These are phyloP conservation scores for Botrytis porri DNA, from an alignment of 2,329 filamentous ascomycete species.

Conservation along the genomic window DNA sequence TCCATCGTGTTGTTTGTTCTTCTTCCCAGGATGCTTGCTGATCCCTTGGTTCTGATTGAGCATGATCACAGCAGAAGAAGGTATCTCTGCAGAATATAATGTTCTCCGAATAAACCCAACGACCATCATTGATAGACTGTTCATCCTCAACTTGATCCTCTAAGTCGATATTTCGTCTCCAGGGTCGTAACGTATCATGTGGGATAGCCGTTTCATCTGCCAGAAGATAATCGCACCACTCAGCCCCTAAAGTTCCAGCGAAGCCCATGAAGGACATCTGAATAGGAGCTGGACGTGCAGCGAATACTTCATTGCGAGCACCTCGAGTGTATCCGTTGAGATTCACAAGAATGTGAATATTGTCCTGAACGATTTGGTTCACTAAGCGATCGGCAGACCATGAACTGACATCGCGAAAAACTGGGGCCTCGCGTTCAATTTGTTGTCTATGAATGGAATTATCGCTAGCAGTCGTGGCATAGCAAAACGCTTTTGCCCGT, in stretches of 20 bases:
- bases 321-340: slow-evolving; percentile 97
- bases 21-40: slow-evolving; percentile 72
- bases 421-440: slow-evolving; percentile 87
- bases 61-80: slow-evolving; percentile 97
- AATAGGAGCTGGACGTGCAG: slow-evolving; percentile 87
- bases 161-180: slow-evolving; percentile 70
- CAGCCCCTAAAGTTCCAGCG: slow-evolving; percentile 88
- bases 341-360: slow-evolving; percentile 92
- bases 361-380: slow-evolving; percentile 79
- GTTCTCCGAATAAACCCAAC: slow-evolving; percentile 96
- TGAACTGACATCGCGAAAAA: slow-evolving; percentile 82
- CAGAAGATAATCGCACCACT: slow-evolving; percentile 98
- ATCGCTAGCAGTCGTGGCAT: slow-evolving; percentile 91
- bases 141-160: slow-evolving; percentile 68
- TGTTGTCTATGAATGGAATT: slow-evolving; percentile 84
- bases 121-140: slow-evolving; percentile 57
- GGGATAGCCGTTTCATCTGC: slow-evolving; percentile 88
- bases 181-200: slow-evolving; percentile 73
- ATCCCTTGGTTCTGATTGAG: slow-evolving; percentile 79
- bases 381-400: slow-evolving; percentile 86
- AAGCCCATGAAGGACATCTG: slow-evolving; percentile 99
- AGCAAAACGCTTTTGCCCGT: slow-evolving; percentile 83
- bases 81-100: slow-evolving; percentile 92
- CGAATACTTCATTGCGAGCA: slow-evolving; percentile 96
- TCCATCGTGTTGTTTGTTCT: slow-evolving; percentile 79